Conservation (phyloP, 495 filamentous ascomycete genomes). For the Lasiosphaeriaceae sp. region DNA sequence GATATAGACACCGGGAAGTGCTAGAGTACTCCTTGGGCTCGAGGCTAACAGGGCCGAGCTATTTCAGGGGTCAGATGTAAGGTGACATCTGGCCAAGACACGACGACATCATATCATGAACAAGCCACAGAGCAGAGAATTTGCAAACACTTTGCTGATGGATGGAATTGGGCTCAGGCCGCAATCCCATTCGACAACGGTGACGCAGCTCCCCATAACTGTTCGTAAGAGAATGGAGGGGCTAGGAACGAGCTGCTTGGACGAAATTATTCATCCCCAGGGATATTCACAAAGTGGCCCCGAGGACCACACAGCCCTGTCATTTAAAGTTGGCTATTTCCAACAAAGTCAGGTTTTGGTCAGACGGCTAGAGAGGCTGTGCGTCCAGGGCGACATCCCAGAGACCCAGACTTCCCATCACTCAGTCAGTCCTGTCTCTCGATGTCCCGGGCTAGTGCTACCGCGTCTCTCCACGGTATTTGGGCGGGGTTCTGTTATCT, state of each 20-base stretch:
- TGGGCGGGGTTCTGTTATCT: no score
- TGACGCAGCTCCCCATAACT: neutral
- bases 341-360: neutral
- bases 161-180: neutral
- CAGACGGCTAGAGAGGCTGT: neutral
- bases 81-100: slow-evolving; percentile 4
- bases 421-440: neutral
- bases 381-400: neutral
- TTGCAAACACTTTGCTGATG: neutral
- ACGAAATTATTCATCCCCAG: neutral
- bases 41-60: no score
- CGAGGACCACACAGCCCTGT: neutral
- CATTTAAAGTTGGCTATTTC: neutral
- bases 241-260: neutral
- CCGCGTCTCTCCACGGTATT: neutral
- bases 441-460: neutral
- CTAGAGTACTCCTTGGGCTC: neutral
- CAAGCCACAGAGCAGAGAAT: neutral
- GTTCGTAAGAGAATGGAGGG: neutral
- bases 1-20: no score
- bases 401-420: neutral
- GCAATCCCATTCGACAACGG: neutral
- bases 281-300: neutral
- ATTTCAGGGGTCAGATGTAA: neutral
- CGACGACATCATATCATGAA: slow-evolving; percentile 2